Conservation (phyloP, 345 rosid species). For the Leavenworthia alabamica region DNA sequence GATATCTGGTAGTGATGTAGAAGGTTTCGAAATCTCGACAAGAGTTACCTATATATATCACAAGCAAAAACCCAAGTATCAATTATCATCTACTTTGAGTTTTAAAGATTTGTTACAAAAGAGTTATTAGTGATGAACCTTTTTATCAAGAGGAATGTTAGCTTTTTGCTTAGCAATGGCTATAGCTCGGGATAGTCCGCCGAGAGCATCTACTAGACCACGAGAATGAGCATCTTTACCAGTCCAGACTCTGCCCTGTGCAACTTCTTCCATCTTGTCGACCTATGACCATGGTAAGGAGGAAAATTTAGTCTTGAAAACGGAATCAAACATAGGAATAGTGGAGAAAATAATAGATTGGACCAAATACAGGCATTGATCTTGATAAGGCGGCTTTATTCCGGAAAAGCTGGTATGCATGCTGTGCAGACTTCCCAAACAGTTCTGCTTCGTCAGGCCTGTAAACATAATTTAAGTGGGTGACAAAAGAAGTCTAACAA, state of each 20-base stretch:
- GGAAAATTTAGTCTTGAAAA: background rate
- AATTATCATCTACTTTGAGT: background rate
- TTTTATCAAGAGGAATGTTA: slow-evolving; percentile 55
- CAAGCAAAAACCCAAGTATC: background rate
- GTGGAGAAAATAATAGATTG: slow-evolving; percentile 6
- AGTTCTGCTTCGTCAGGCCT: slow-evolving; percentile 93
- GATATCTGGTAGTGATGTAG: slow-evolving; percentile 63
- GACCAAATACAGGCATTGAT: slow-evolving; percentile 65
- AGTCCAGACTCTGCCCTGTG: slow-evolving; percentile 99
- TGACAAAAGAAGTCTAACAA: background rate
- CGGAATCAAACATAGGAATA: background rate
- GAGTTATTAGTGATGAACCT: slow-evolving; percentile 32
- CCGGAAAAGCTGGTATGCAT: slow-evolving; percentile 71
- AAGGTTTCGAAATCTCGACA: slow-evolving; percentile 76
- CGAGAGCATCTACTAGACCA: slow-evolving; percentile 81
- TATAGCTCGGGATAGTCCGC: slow-evolving; percentile 79
- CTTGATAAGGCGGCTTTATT: slow-evolving; percentile 87
- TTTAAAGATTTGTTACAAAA: background rate
- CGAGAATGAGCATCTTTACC: slow-evolving; percentile 78
- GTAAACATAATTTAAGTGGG: slow-evolving; percentile 14
- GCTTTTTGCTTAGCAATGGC: slow-evolving; percentile 85
- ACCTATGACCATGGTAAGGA: slow-evolving; percentile 35
- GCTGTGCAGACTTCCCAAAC: slow-evolving; percentile 73
- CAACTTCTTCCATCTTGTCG: slow-evolving; percentile 86
- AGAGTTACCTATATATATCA: slow-evolving; percentile 53